Conservation (phyloP, 2,329 filamentous ascomycete species). For the Paraphaeosphaeria minitans region DNA sequence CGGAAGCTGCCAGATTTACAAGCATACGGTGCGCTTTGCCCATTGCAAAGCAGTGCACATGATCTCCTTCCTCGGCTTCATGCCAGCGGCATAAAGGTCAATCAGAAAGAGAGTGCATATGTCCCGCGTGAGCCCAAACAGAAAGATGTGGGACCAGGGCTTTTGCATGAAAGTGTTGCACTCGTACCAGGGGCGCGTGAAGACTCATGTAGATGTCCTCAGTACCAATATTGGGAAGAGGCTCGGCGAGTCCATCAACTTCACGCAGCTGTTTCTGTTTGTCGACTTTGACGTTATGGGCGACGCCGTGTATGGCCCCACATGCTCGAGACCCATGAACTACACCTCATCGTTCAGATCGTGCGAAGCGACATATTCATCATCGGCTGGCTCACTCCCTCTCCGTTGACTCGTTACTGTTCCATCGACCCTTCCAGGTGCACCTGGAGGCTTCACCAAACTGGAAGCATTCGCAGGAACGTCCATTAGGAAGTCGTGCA, state of each 20-base stretch:
- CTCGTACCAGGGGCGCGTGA: constrained; percentile 45
- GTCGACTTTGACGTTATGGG: constrained; percentile 33
- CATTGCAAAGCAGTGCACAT: not conserved
- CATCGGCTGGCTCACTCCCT: constrained; percentile 7
- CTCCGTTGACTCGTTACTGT: constrained; percentile 11
- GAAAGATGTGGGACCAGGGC: constrained; percentile 44
- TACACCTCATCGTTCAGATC: constrained; percentile 7
- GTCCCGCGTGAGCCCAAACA: constrained; percentile 8
- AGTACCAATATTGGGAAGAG: constrained; percentile 22
- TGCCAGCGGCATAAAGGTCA: not conserved
- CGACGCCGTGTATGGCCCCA: constrained; percentile 56
- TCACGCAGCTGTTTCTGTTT: constrained; percentile 8
- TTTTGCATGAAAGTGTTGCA: constrained; percentile 50
- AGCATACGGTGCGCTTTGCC: not conserved
- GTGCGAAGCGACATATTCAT: constrained; percentile 8
- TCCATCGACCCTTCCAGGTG: constrained; percentile 3
- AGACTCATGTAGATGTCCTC: constrained; percentile 41
- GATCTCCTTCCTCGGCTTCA: not conserved
- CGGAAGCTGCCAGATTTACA: not conserved
- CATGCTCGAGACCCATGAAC: constrained; percentile 13
- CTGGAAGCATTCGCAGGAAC: constrained; percentile 3
- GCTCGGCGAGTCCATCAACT: constrained; percentile 1
- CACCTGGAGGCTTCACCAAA: constrained; percentile 1
- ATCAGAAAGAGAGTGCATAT: not conserved
- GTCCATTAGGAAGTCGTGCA: not conserved